A percentile compares a stretch with the other conserved stretches of the same genome.
Evolutionary conservation across 495 filamentous ascomycete genomes (phyloP).

Genomic region (Lepraria neglecta): DNA sequence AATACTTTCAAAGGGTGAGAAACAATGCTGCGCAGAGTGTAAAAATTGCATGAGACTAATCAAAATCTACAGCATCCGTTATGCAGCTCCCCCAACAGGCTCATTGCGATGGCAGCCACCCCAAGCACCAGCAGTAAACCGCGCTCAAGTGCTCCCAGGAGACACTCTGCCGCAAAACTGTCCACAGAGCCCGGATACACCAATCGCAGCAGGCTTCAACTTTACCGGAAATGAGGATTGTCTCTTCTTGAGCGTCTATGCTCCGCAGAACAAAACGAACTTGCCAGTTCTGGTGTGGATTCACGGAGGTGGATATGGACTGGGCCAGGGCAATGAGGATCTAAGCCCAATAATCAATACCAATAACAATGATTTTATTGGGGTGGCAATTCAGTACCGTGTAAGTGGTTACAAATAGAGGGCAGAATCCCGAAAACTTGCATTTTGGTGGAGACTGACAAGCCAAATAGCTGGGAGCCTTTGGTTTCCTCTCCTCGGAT

Average conservation of each 20-base stretch:
- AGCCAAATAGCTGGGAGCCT: constrained; percentile 53
- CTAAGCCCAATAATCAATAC: constrained; percentile 22
- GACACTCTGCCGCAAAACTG: constrained; percentile 18
- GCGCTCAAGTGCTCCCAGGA: constrained; percentile 35
- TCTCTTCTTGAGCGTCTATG: constrained; percentile 54
- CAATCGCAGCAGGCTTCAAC: constrained; percentile 33
- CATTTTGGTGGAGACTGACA: constrained; percentile 35
- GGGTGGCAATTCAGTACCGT: constrained; percentile 47
- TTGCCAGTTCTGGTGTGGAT: constrained; percentile 55
- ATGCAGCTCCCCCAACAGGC: constrained; percentile 50
- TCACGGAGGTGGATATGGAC: constrained; percentile 53
- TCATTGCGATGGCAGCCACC: constrained; percentile 52
- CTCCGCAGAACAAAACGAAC: constrained; percentile 33
- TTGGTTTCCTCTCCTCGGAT: constrained; percentile 51
- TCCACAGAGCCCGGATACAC: constrained; percentile 20
- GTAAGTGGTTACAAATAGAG: constrained; percentile 42
- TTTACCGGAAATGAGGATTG: constrained; percentile 58
- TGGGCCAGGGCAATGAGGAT: constrained; percentile 20
- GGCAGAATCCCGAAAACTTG: too few relatives aligned
- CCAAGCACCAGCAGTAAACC: constrained; percentile 47
- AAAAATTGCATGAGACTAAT: constrained; percentile 26
- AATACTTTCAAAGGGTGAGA: constrained; percentile 45
- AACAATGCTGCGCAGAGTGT: constrained; percentile 35
- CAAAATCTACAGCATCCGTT: constrained; percentile 53
- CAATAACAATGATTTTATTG: constrained; percentile 23